Evolutionary conservation across 257 asterid species (phyloP).

Genomic region (Henckelia pumila): DNA sequence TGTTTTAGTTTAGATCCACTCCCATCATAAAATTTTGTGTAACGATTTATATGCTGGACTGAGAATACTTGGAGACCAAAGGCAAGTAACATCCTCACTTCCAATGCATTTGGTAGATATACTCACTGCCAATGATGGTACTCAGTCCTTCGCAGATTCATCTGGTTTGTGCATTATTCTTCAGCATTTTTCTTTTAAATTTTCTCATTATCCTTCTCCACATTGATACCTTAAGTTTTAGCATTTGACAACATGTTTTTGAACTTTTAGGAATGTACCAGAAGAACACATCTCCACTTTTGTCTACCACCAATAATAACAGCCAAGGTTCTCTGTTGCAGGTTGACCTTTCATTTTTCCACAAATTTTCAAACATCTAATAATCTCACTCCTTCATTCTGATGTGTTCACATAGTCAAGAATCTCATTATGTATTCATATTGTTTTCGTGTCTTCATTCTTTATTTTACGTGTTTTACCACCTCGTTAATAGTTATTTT

Average conservation of each 20-base stretch:
- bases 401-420: background rate
- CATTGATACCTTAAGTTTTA: slow-evolving; percentile 14
- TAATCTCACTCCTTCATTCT: slow-evolving; percentile 5
- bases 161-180: slow-evolving; percentile 57
- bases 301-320: slow-evolving; percentile 53
- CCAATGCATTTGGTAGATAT: slow-evolving; percentile 86
- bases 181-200: background rate
- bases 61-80: slow-evolving; percentile 78
- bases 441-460: background rate
- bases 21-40: background rate
- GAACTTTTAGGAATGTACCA: slow-evolving; percentile 64
- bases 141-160: slow-evolving; percentile 68
- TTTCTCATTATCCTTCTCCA: slow-evolving; percentile 9
- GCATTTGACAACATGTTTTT: slow-evolving; percentile 25
- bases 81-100: slow-evolving; percentile 75
- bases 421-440: too few species aligned
- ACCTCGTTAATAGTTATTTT: background rate
- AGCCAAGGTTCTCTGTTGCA: slow-evolving; percentile 65
- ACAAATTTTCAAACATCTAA: slow-evolving; percentile 8
- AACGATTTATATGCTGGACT: slow-evolving; percentile 45
- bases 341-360: slow-evolving; percentile 44
- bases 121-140: slow-evolving; percentile 45
- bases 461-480: background rate
- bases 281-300: slow-evolving; percentile 81
- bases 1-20: slow-evolving; percentile 12